A percentile compares a stretch with the other conserved stretches of the same genome.
These are phyloP conservation scores for Plenodomus biglobosus DNA, from an alignment of 2,329 filamentous ascomycete genomes.

Conservation along the genomic window DNA sequence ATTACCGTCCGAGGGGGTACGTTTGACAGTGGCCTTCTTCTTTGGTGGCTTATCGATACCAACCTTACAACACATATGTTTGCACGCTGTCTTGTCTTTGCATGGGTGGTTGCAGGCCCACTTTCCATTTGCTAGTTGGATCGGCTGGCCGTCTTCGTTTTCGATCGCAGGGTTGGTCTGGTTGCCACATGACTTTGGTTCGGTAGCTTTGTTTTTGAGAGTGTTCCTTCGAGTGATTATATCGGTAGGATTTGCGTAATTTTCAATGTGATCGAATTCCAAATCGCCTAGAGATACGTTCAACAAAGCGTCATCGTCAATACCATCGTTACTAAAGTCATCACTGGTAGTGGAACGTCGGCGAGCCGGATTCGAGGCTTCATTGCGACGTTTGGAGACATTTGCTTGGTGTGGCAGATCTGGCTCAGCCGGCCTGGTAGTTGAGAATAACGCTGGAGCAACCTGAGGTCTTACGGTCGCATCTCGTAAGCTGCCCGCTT, in stretches of 20 bases:
- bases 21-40: constrained; percentile 39
- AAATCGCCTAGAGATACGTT: constrained; percentile 43
- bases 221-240: constrained; percentile 22
- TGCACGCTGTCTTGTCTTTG: constrained; percentile 64
- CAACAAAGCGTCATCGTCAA: constrained; percentile 58
- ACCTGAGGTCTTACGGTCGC: constrained; percentile 57
- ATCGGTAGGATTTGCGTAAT: constrained; percentile 44
- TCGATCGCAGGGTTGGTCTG: constrained; percentile 5
- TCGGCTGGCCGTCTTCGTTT: constrained; percentile 43
- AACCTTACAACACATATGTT: constrained; percentile 71
- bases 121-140: constrained; percentile 66
- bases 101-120: constrained; percentile 75
- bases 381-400: constrained; percentile 34
- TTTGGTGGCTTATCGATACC: constrained; percentile 67
- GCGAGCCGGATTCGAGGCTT: constrained; percentile 10
- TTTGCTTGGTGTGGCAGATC: constrained; percentile 24
- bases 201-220: constrained; percentile 17
- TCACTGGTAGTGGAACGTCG: constrained; percentile 41
- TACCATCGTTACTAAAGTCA: constrained; percentile 55
- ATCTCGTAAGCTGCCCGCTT: constrained; percentile 59
- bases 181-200: constrained; percentile 5
- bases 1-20: constrained; percentile 9
- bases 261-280: constrained; percentile 57
- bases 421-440: constrained; percentile 17
- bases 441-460: constrained; percentile 49